These are phyloP conservation scores for Coemansia sp. DNA, from an alignment of 192 early-diverging fungal species.

Conservation along the genomic window DNA sequence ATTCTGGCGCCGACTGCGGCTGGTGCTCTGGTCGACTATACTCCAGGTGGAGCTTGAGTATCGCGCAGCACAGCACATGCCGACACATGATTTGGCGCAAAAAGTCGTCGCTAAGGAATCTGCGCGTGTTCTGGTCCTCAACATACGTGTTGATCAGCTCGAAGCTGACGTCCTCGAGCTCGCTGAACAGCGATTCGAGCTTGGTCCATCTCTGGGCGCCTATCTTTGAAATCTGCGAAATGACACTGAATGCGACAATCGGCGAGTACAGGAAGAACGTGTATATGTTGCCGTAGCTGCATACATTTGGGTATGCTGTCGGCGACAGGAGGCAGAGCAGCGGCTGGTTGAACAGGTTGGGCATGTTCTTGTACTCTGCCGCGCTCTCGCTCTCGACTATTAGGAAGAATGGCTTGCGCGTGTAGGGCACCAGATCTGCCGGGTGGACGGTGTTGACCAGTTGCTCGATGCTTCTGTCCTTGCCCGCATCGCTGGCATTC, in stretches of 20 bases:
- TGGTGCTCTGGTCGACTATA: slow-evolving; percentile 26
- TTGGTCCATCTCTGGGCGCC: slow-evolving; percentile 18
- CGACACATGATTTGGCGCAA: slow-evolving; percentile 85
- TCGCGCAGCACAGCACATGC: slow-evolving; percentile 70
- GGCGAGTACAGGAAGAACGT: slow-evolving; percentile 94
- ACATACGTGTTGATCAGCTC: slow-evolving; percentile 22
- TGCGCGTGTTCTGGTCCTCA: slow-evolving; percentile 33
- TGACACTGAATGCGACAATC: slow-evolving; percentile 81
- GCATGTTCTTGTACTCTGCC: slow-evolving; percentile 79
- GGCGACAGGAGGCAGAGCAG: slow-evolving; percentile 90
- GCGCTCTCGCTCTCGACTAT: slow-evolving; percentile 93
- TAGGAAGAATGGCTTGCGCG: slow-evolving; percentile 91
- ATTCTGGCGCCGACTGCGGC: slow-evolving; percentile 41
- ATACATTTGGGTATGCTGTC: slow-evolving; percentile 67
- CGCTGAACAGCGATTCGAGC: slow-evolving; percentile 25
- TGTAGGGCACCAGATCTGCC: slow-evolving; percentile 88
- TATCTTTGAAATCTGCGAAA: slow-evolving; percentile 35
- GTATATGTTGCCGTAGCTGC: slow-evolving; percentile 83
- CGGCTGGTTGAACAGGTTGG: slow-evolving; percentile 84
- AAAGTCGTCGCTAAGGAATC: slow-evolving; percentile 91
- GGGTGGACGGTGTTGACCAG: slow-evolving; percentile 84
- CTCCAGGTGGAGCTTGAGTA: slow-evolving; percentile 66
- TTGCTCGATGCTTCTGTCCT: slow-evolving; percentile 30
- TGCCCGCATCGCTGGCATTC: slow-evolving; percentile 24
- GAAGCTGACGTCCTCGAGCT: slow-evolving; percentile 27